Evolutionary conservation across 805 yeast genomes (phyloP), one percentile per base, ranked within the genome.

Genomic region (Barnettozyma sucrosica): DNA sequence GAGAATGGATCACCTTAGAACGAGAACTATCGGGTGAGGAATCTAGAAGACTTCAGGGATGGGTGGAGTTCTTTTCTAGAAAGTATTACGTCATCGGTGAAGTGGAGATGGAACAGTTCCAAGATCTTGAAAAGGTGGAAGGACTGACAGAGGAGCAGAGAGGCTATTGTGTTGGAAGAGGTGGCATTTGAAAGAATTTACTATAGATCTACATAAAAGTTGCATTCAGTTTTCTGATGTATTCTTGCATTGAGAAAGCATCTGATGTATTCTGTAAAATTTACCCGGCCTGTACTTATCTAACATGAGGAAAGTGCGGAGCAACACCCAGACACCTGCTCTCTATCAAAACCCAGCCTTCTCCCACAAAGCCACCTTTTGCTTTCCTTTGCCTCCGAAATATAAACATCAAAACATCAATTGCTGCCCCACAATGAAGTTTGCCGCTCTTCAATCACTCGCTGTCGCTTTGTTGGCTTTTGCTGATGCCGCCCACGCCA

Each of bases 401-500:
- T 19, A 28, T 8, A 26, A 28, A 28, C 32, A 28, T 13, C 32
- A 28, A 28, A 34, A 34, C 37, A 34, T 14, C 41, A 37, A 37
- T 20, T 23, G 26, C 41, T 23, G 28, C 41, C 24, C 21, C 24
- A 37, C 36, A 11, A 58, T 60, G 64, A 51, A 60, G 52, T 49
- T 57, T 41, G 47, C 58, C 16, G 54, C 49, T 21, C 54, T 60
- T 6, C 48, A 48, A 49, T 46, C 57, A 23, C 40, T 60, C 10
- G 64, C 63, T 11, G 50, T 55, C 26, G 54, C 58, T 19, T 36
- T 61, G 33, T 48, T 56, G n/a, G 62, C 62, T 14, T 51, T 53
- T 36, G 72, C 69, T 16, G 74, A 75, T 36, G 79, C 77, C 19
- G 76, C 65, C 19, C 73, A 76, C 38, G 83, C 80, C 43, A 79